Base-by-base conservation (phyloP, 129 eudicot species). In the Ambrosia trifida region DNA sequence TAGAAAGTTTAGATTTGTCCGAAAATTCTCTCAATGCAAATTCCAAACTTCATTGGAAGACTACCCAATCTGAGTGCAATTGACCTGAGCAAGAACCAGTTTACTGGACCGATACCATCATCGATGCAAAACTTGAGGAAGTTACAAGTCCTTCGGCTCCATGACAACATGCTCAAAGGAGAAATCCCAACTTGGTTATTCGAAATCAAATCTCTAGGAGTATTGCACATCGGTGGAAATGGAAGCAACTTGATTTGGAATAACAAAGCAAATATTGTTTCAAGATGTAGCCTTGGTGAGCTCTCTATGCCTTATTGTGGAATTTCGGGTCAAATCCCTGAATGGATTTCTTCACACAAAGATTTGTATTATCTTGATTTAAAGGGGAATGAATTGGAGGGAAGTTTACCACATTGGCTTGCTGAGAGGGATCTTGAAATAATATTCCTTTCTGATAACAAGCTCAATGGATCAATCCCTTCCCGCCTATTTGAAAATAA, bases 161-260 rank as follows among this genome's bases (percentile, higher is more conserved):
- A 79, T n/a, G 35, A 74, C 30, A 87, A 87, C 76, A 7, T 14
- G 82, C 74, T 87, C 32, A 11, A 1, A 1, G 89, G 93, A 24
- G 80, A 74, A 19, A 84, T 84, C 8, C 87, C 94, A n/a, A 5
- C 85, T 12, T 69, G 85, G 89, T 59, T 87, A 59, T 73, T 84
- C n/a, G 72, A 70, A 13, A 61, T 81, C 28, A 74, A 35, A 70
- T 50, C 75, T 47, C 58, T 87, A 41, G 51, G 66, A 50, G 56
- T 28, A 41, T 32, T 87, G 72, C 32, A 4, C 61, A 78, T 87
- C 1, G 85, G 93, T 43, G 78, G 81, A 58, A 73, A 76, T 45
- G 84, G 74, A 24, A 69, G 79, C 62, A 44, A 28, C 13, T 65
- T 87, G 66, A 60, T 32, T 14, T 87, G 89, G 93, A 74, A 84